phyloP scores from a whole-genome alignment of 2,329 filamentous ascomycete genomes.

The Penicillium crustosum region DNA sequence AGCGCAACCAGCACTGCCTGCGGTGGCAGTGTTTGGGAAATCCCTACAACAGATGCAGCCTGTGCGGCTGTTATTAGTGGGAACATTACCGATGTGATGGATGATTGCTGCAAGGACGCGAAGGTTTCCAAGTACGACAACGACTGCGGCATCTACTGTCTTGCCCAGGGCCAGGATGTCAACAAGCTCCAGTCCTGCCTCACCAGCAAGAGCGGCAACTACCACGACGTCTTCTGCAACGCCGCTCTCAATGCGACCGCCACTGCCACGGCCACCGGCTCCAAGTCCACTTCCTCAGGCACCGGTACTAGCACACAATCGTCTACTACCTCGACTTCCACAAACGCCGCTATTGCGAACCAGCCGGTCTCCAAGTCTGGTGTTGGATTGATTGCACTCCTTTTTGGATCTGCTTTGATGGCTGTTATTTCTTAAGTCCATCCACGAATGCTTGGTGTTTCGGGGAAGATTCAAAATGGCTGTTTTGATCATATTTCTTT shows the following conservation, averaged over 20 bases:
- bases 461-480: background rate
- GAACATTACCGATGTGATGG: conserved; percentile 47
- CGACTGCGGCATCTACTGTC: conserved; percentile 55
- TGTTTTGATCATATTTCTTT: background rate
- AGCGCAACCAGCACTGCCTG: conserved; percentile 22
- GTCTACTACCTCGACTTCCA: conserved; percentile 15
- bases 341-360: conserved; percentile 20
- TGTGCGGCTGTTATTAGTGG: conserved; percentile 46
- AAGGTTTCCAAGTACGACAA: conserved; percentile 49
- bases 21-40: conserved; percentile 40
- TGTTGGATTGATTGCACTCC: conserved; percentile 32
- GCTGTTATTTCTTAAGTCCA: conserved; percentile 29
- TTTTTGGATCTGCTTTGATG: conserved; percentile 33
- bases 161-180: conserved; percentile 43
- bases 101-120: conserved; percentile 49
- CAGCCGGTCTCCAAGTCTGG: conserved; percentile 31
- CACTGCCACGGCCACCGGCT: conserved; percentile 31
- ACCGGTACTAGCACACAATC: conserved; percentile 15
- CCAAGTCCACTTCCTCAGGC: conserved; percentile 16
- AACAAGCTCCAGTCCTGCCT: conserved; percentile 43
- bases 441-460: background rate
- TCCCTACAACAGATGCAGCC: conserved; percentile 47
- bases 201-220: conserved; percentile 38
- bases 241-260: conserved; percentile 40
- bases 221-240: conserved; percentile 49